These are phyloP conservation scores for Candida sanyaensis DNA, from an alignment of 1,139 yeast genomes.

Conservation along the genomic window DNA sequence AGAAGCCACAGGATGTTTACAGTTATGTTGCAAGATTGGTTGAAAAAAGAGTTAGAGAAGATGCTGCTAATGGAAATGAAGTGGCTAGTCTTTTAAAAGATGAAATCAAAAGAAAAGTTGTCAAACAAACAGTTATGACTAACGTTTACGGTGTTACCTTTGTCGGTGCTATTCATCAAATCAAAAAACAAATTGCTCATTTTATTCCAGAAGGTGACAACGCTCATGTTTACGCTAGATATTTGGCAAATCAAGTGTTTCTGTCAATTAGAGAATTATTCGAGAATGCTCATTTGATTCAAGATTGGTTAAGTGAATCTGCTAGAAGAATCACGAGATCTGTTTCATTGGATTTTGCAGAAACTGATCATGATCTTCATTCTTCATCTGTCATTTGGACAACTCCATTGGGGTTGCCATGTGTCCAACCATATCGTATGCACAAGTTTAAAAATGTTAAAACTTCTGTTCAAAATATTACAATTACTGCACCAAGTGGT, in stretches of 20 bases:
- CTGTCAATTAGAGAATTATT: conserved; percentile 83
- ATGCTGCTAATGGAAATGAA: conserved; percentile 56
- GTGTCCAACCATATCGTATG: conserved; percentile 93
- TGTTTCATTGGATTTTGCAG: conserved; percentile 58
- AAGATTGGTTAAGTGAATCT: conserved; percentile 91
- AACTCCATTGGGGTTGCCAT: conserved; percentile 88
- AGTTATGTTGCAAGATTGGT: conserved; percentile 80
- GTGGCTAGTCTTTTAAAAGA: conserved; percentile 58
- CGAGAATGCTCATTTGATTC: conserved; percentile 91
- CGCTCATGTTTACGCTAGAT: conserved; percentile 53
- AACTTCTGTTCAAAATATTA: conserved; percentile 83
- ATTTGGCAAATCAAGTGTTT: conserved; percentile 78
- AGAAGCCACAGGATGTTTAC: conserved; percentile 90
- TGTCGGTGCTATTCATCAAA: conserved; percentile 90
- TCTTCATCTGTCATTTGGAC: conserved; percentile 97
- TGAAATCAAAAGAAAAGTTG: conserved; percentile 79
- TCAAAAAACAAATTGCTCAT: conserved; percentile 60
- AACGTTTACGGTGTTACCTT: conserved; percentile 97
- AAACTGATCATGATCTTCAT: conserved; percentile 37
- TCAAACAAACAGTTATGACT: conserved; percentile 98
- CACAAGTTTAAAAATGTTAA: conserved; percentile 61
- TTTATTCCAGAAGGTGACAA: conserved; percentile 43
- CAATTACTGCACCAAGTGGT: conserved; percentile 80
- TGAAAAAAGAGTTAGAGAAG: conserved; percentile 55
- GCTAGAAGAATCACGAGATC: conserved; percentile 83